Conservation (phyloP, 805 yeast species). For the Myxozyma monticola region DNA sequence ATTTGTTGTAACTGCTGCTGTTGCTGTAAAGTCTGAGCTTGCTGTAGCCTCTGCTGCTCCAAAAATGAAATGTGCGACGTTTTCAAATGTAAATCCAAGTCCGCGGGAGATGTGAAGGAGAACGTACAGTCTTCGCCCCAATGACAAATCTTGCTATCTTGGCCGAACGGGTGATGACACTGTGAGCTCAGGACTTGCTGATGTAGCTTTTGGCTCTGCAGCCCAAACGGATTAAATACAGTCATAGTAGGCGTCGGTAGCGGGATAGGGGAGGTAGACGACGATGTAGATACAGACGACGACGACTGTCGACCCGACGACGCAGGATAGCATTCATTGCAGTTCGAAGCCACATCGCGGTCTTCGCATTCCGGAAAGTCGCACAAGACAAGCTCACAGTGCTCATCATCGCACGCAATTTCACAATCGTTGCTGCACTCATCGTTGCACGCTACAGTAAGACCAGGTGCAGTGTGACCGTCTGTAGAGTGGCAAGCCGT, state of each 20-base stretch:
- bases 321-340: too few species aligned
- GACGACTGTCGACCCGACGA: too few species aligned
- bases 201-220: neutral
- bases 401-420: slow-evolving; percentile 4
- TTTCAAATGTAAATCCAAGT: slow-evolving; percentile 27
- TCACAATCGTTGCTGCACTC: slow-evolving; percentile 1
- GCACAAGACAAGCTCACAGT: slow-evolving; percentile 14
- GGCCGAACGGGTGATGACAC: slow-evolving; percentile 3
- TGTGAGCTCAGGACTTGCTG: neutral
- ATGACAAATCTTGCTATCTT: slow-evolving; percentile 20
- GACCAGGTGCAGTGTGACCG: too few species aligned
- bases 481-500: too few species aligned
- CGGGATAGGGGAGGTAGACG: neutral
- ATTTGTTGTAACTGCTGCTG: neutral
- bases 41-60: slow-evolving; percentile 12
- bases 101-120: slow-evolving; percentile 26
- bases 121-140: slow-evolving; percentile 32
- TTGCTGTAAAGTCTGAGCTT: neutral
- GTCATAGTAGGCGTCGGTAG: neutral
- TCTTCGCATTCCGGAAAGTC: slow-evolving; percentile 1
- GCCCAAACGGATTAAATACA: neutral
- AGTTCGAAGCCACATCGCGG: slow-evolving; percentile 1
- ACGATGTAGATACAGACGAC: neutral
- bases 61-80: slow-evolving; percentile 23
- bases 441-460: neutral